Evolutionary conservation across 371 early-diverging fungal species (phyloP), one percentile per base, ranked within the genome.

Genomic region (Rhizopus delemar): DNA sequence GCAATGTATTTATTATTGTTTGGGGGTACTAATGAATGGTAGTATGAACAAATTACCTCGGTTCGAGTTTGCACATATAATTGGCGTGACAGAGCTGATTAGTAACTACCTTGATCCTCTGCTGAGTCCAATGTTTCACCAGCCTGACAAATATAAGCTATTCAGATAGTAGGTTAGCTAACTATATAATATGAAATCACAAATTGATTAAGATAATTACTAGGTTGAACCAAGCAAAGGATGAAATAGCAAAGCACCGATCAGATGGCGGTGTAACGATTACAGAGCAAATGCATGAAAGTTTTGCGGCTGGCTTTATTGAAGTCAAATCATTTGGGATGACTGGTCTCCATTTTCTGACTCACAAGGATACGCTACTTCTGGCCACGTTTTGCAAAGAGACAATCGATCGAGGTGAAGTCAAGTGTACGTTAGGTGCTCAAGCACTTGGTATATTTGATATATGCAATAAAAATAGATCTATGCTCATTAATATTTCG

Each of bases 401-500:
- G 31, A 53, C 67, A 38, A n/a, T 66, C 32, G 62, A 62, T 39
- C 39, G 50, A 35, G 56, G 38, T 15, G 59, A 61, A 16, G 46
- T 59, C 22, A 56, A 62, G 43, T 62, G 56, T 58, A 57, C 56
- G 1, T 39, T 62, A 12, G 53, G 52, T 31, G 58, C 62, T 46
- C 67, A 66, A 32, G 56, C 58, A n/a, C 53, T 66, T 36, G 67
- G 58, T 62, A 59, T 64, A 58, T 32, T 57, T 59, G 38, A 33
- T 34, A 35, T 8, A 11, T 51, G 1, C 34, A 35, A 32, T n/a
- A 35, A 56, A 12, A 56, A 32, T 8, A 41, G n/a, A 56, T 15
- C 46, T 13, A 33, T 56, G 43, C 13, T 11, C 34, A 13, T 33
- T 15, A 32, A 35, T 34, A 56, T 46, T 56, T 34, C 46, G 35